Base-by-base conservation (phyloP, 208 protist species). In the Perkinsela sp. region DNA sequence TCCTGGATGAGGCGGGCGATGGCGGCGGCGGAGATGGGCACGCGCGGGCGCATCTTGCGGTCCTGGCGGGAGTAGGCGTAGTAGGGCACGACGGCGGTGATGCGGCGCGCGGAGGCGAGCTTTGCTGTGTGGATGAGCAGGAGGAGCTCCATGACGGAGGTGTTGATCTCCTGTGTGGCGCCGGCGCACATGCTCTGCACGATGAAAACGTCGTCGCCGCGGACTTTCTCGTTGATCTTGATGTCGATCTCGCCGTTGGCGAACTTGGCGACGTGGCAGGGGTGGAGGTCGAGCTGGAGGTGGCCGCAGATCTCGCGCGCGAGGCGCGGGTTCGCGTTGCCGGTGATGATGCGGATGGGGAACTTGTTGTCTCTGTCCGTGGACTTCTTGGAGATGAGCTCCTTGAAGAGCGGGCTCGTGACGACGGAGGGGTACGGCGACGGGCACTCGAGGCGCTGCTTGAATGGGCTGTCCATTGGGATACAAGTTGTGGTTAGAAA, bases 51-150 rank as follows among this genome's bases (percentile, higher is more conserved):
- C 31, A 82, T 93, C 78, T 97, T 97, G 66, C 92, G 85, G 73
- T 97, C 94, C 77, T 97, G 93, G 2, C 94, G 85, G 67, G 86
- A 87, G 80, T 93, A 93, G 0, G 83, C 88, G 72, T 92, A 97
- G 79, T 95, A 96, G 29, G 94, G 93, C 69, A 97, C 88, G 48
- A 97, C 91, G 6, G 89, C 88, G 1, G 89, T 95, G 69, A 95
- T 95, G 69, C 89, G 80, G 71, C 87, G 82, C n/a, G 87, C 88
- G 29, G 85, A 91, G 0, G 89, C 87, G 30, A 92, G 75, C 77
- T 85, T 85, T 48, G 90, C 75, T 31, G 87, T 92, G 77, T 92
- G 87, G 67, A 92, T 82, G 48, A 92, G 76, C 57, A 92, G 74
- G 29, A 92, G 76, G 22, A 92, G 77, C 78, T 92, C 84, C 87